Evolutionary conservation across 495 filamentous ascomycete species (phyloP), one percentile per base, ranked within the genome.

Genomic region (Haplographium delicatum): DNA sequence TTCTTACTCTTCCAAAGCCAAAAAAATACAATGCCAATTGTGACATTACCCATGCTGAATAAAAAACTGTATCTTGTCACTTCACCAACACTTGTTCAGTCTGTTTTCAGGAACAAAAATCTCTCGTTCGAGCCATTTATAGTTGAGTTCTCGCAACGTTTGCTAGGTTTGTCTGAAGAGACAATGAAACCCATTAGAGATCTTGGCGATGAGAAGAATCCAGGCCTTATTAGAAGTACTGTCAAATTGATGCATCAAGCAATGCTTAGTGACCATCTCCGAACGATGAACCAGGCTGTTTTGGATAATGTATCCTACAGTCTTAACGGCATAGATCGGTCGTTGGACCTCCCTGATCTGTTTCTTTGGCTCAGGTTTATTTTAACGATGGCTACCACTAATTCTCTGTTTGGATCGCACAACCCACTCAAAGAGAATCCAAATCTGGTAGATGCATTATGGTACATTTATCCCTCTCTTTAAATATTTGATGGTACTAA

Each of bases 61-160:
- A 16, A 11, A 4, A 54, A 54, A 34, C 3, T 49, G 13, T 54
- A 54, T 28, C 15, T 54, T 16, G 47, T 65, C 38, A 64, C 59
- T 7, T 63, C 56, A 3, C 39, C 57, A 3, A 18, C 44, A 0
- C 45, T 67, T 7, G 41, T 60, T n/a, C 37, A 55, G 13, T 46
- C 53, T 0, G 45, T 58, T 8, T 58, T 65, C 19, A 1, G 39
- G 1, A 2, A 22, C 10, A 48, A 49, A 25, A 20, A 41, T 20
- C 27, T 54, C 5, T 48, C 44, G 3, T 49, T 54, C 25, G 51
- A 48, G 2, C 51, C 51, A 1, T 54, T 54, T 15, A 49, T 23
- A 2, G 10, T 52, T 0, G 50, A 52, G 15, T 52, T 52, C 15
- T 28, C 30, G 9, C 50, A 52, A 31, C 18, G 28, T 2, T 5